phyloP scores from a whole-genome alignment of 2,329 filamentous ascomycete species.

The Akanthomyces lecanii region DNA sequence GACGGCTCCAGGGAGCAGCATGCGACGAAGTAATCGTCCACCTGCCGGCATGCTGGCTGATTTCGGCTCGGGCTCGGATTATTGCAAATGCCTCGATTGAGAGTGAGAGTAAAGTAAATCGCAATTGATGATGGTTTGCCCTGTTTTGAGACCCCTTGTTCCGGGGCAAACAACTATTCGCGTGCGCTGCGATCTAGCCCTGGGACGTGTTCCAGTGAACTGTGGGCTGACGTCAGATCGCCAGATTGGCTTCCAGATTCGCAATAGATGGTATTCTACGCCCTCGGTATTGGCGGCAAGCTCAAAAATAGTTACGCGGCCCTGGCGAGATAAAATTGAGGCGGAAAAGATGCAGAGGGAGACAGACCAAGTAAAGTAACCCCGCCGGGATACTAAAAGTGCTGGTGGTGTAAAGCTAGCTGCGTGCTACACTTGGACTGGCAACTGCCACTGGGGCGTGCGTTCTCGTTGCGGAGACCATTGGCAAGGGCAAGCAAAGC shows the following conservation, averaged over 20 bases:
- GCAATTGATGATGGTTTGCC: background rate
- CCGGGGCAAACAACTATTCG: background rate
- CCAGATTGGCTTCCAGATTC: background rate
- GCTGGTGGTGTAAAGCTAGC: background rate
- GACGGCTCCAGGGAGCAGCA: constrained; percentile 40
- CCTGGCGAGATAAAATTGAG: background rate
- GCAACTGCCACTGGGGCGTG: background rate
- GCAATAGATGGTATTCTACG: background rate
- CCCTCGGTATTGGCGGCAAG: background rate
- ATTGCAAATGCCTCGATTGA: background rate
- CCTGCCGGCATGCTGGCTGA: constrained; percentile 6
- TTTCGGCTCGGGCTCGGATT: background rate
- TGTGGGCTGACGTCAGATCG: constrained; percentile 8
- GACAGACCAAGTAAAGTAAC: background rate
- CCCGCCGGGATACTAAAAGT: background rate
- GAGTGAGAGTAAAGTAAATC: background rate
- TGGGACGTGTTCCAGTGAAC: background rate
- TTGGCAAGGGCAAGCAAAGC: background rate
- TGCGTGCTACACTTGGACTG: background rate
- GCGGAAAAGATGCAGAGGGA: background rate
- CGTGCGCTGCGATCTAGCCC: background rate
- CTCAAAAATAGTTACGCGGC: background rate
- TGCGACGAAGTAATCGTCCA: constrained; percentile 34
- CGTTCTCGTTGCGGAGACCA: background rate
- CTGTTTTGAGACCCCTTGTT: background rate